These are phyloP conservation scores for Phytopythium vexans DNA, from an alignment of 352 stramenopile species.

Conservation along the genomic window DNA sequence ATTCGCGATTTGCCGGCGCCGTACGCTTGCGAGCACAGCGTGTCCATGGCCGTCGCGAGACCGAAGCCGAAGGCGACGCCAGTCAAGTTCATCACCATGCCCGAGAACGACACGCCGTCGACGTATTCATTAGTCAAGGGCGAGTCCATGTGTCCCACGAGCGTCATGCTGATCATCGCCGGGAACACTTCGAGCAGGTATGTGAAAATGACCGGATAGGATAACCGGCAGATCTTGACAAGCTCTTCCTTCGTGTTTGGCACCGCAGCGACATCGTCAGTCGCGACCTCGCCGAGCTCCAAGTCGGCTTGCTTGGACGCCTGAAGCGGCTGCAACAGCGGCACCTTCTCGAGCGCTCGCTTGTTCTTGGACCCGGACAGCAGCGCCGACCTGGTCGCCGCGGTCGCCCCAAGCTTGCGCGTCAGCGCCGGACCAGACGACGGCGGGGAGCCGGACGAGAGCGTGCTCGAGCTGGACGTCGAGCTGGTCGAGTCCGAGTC, in stretches of 20 bases:
- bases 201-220: conserved; percentile 65
- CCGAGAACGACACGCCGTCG: conserved; percentile 60
- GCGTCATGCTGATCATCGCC: conserved; percentile 52
- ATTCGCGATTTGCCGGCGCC: conserved; percentile 64
- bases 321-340: conserved; percentile 28
- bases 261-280: conserved; percentile 7
- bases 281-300: conserved; percentile 18
- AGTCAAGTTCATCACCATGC: conserved; percentile 84
- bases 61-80: conserved; percentile 73
- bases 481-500: conserved; percentile 36
- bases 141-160: conserved; percentile 73
- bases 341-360: conserved; percentile 26
- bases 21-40: conserved; percentile 81
- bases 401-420: conserved; percentile 9
- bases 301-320: conserved; percentile 22
- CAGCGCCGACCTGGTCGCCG: conserved; percentile 8
- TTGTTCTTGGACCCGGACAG: conserved; percentile 5
- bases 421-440: conserved; percentile 4
- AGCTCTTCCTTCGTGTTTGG: conserved; percentile 38
- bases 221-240: conserved; percentile 27
- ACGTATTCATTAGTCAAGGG: conserved; percentile 69
- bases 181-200: conserved; percentile 77
- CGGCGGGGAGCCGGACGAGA: conserved; percentile 9
- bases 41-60: conserved; percentile 86
- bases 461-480: conserved; percentile 29